A percentile compares a stretch with the other conserved stretches of the same genome.
Conservation (phyloP, 257 asterid species). For the Scutellaria barbata region DNA sequence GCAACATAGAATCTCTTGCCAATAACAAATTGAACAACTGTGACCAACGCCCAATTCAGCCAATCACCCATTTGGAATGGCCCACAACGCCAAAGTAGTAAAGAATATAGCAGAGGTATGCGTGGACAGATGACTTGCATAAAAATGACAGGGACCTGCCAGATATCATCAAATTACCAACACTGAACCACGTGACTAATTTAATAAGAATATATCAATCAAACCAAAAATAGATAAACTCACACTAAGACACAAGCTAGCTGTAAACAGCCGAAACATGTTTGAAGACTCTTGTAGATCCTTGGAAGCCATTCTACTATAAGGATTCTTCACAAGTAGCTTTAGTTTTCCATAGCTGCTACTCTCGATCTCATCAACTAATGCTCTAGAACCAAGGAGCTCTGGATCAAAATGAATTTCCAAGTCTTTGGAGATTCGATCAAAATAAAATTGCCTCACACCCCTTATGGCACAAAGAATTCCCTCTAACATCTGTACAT, state of each 20-base stretch:
- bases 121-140: slow-evolving; percentile 92
- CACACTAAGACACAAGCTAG: slow-evolving; percentile 89
- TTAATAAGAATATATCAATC: slow-evolving; percentile 18
- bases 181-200: slow-evolving; percentile 5
- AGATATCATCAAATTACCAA: slow-evolving; percentile 15
- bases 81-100: slow-evolving; percentile 86
- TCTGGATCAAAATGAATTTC: slow-evolving; percentile 92
- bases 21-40: slow-evolving; percentile 83
- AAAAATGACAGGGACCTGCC: slow-evolving; percentile 88
- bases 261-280: slow-evolving; percentile 82
- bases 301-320: slow-evolving; percentile 86
- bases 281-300: slow-evolving; percentile 83
- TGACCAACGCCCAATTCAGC: slow-evolving; percentile 91
- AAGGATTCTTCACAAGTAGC: slow-evolving; percentile 78
- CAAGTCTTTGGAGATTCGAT: slow-evolving; percentile 57
- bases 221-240: slow-evolving; percentile 44
- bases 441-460: slow-evolving; percentile 67
- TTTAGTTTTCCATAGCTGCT: slow-evolving; percentile 71
- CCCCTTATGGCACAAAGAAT: slow-evolving; percentile 72
- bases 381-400: slow-evolving; percentile 80
- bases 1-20: slow-evolving; percentile 98
- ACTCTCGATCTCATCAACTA: slow-evolving; percentile 78
- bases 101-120: slow-evolving; percentile 82
- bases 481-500: slow-evolving; percentile 72
- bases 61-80: slow-evolving; percentile 99